Conservation (phyloP, 1,284 basidiomycete genomes). For the Polyporus tsugae region DNA sequence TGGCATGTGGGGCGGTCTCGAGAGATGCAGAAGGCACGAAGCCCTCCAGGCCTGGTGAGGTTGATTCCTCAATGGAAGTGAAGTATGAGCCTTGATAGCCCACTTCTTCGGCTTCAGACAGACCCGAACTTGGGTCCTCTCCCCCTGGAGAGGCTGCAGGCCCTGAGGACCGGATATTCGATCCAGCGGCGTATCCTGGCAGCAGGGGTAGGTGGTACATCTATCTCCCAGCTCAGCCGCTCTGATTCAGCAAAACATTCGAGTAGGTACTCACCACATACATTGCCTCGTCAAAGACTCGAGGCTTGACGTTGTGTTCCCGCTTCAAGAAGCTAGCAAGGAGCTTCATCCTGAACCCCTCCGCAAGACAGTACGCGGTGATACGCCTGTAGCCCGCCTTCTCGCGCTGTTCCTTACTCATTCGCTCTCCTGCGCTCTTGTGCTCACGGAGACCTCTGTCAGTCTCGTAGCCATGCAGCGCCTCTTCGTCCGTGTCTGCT, state of each 20-base stretch:
- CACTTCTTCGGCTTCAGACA: conserved; percentile 90
- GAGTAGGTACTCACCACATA: conserved; percentile 75
- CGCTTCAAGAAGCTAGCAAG: conserved; percentile 87
- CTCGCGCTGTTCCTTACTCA: conserved; percentile 80
- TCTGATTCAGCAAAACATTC: neutral
- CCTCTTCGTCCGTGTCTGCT: conserved; percentile 59
- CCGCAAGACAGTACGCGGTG: conserved; percentile 89
- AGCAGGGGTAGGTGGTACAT: conserved; percentile 93
- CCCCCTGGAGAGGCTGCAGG: conserved; percentile 60
- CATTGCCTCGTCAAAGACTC: conserved; percentile 92
- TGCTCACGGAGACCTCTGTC: conserved; percentile 72
- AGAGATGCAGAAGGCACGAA: conserved; percentile 62
- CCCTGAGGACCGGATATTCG: conserved; percentile 86
- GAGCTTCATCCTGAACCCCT: conserved; percentile 83
- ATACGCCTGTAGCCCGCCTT: conserved; percentile 80
- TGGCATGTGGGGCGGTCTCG: conserved; percentile 42
- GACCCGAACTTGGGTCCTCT: conserved; percentile 67
- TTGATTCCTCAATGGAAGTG: conserved; percentile 48
- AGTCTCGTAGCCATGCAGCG: conserved; percentile 68
- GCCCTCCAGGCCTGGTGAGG: conserved; percentile 49
- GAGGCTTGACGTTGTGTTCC: conserved; percentile 91
- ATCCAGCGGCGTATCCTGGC: conserved; percentile 88
- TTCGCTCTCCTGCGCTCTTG: conserved; percentile 83
- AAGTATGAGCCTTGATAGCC: conserved; percentile 92
- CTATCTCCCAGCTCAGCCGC: conserved; percentile 45